Percentiles rank a stretch among this genome's conserved stretches.
Evolutionary conservation across 352 stramenopile species (phyloP).

Genomic region (Phytophthora citricola): DNA sequence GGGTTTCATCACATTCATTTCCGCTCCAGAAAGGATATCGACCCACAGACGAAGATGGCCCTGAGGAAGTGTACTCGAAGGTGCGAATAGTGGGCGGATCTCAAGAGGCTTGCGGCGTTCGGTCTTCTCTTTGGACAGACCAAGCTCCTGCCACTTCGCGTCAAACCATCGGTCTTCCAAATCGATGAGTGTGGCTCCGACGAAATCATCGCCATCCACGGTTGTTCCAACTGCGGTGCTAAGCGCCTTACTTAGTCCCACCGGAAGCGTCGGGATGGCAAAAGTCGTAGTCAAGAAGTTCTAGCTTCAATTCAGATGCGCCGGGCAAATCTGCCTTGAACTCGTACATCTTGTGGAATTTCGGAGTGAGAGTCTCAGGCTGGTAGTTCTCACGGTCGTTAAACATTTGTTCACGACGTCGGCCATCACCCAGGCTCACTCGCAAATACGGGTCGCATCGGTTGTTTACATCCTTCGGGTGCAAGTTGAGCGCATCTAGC

Average conservation of each 20-base stretch:
- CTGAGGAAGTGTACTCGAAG: slow-evolving; percentile 75
- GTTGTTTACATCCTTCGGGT: slow-evolving; percentile 85
- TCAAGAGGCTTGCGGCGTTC: slow-evolving; percentile 72
- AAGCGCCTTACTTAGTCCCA: slow-evolving; percentile 59
- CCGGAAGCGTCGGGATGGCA: slow-evolving; percentile 58
- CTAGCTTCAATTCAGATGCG: slow-evolving; percentile 69
- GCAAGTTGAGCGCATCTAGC: slow-evolving; percentile 80
- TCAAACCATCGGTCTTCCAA: slow-evolving; percentile 95
- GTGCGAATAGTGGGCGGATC: slow-evolving; percentile 68
- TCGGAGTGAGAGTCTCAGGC: slow-evolving; percentile 73
- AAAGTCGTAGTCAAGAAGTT: slow-evolving; percentile 83
- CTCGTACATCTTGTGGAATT: slow-evolving; percentile 93
- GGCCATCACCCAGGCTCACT: slow-evolving; percentile 79
- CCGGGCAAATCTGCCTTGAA: slow-evolving; percentile 90
- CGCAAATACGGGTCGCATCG: slow-evolving; percentile 88
- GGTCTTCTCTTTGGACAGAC: slow-evolving; percentile 30
- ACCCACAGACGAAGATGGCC: slow-evolving; percentile 86
- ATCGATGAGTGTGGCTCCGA: slow-evolving; percentile 93
- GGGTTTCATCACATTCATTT: slow-evolving; percentile 74
- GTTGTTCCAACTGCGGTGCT: slow-evolving; percentile 53
- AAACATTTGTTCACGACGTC: slow-evolving; percentile 70
- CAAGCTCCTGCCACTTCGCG: slow-evolving; percentile 81
- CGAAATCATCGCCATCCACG: slow-evolving; percentile 85
- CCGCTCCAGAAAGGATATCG: slow-evolving; percentile 83
- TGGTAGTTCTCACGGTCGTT: slow-evolving; percentile 86